Evolutionary conservation across 2,329 filamentous ascomycete genomes (phyloP).

Genomic region (Ophiosphaerella korrae): DNA sequence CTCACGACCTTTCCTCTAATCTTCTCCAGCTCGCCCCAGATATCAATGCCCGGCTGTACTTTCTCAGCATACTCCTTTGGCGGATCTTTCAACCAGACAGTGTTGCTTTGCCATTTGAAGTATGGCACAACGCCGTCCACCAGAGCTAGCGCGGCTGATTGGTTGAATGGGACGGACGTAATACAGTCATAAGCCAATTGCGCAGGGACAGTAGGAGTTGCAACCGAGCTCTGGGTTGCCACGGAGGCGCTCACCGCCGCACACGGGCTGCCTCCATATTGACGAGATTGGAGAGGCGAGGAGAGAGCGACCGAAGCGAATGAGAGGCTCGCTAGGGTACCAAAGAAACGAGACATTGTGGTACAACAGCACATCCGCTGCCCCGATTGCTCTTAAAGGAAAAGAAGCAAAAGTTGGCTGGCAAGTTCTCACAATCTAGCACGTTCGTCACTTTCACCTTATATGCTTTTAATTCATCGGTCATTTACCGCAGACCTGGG

Average conservation of each 20-base stretch:
- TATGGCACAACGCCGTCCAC: slow-evolving; percentile 53
- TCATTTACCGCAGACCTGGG: slow-evolving; percentile 9
- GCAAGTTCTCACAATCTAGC: too few species aligned
- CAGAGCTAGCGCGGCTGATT: slow-evolving; percentile 47
- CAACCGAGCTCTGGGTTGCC: slow-evolving; percentile 28
- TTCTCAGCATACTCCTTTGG: slow-evolving; percentile 54
- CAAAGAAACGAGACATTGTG: slow-evolving; percentile 35
- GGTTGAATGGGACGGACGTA: slow-evolving; percentile 53
- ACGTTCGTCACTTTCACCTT: not conserved
- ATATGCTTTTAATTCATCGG: slow-evolving; percentile 7
- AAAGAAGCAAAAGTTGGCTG: not conserved
- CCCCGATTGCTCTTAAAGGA: not conserved
- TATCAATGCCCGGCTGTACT: slow-evolving; percentile 51
- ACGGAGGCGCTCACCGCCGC: slow-evolving; percentile 38
- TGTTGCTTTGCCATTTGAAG: slow-evolving; percentile 54
- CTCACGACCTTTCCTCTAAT: slow-evolving; percentile 48
- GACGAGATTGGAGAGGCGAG: slow-evolving; percentile 32
- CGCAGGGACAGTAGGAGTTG: slow-evolving; percentile 50
- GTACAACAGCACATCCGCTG: not conserved
- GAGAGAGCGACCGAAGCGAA: slow-evolving; percentile 34
- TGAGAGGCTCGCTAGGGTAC: slow-evolving; percentile 28
- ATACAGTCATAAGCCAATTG: slow-evolving; percentile 54
- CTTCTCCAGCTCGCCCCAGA: slow-evolving; percentile 46
- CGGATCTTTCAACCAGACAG: slow-evolving; percentile 52
- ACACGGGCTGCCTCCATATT: slow-evolving; percentile 38